These are phyloP conservation scores for Termitomyces titanicus DNA, from an alignment of 768 basidiomycete species.

Conservation along the genomic window DNA sequence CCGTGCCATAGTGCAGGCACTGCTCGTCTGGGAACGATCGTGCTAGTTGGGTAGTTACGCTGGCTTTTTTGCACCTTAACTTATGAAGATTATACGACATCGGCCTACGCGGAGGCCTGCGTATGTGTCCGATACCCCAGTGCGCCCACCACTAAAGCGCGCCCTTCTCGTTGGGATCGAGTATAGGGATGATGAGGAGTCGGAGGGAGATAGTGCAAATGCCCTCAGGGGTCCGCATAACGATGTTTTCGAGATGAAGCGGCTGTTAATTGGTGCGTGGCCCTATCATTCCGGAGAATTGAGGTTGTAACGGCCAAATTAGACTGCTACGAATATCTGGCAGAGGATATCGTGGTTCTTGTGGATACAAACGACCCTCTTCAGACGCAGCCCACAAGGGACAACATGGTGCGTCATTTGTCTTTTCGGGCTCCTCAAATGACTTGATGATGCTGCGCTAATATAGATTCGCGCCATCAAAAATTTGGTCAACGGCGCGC, in stretches of 20 bases:
- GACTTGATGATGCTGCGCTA: neutral
- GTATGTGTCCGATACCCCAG: slow-evolving; percentile 4
- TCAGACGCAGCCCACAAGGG: slow-evolving; percentile 35
- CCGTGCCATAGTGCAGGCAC: too few relatives aligned
- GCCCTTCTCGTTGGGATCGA: slow-evolving; percentile 36
- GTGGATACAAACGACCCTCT: slow-evolving; percentile 32
- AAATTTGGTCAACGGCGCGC: slow-evolving; percentile 38
- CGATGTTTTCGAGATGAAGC: neutral
- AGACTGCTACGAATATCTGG: slow-evolving; percentile 36
- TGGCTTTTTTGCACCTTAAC: neutral
- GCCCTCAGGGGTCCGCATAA: neutral
- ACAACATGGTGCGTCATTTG: slow-evolving; percentile 39
- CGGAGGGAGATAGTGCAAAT: slow-evolving; percentile 1
- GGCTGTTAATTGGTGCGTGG: slow-evolving; percentile 26
- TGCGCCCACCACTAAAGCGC: slow-evolving; percentile 19
- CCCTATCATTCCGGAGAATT: neutral
- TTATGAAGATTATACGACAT: slow-evolving; percentile 14
- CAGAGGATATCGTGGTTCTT: slow-evolving; percentile 38
- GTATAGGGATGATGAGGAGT: slow-evolving; percentile 18
- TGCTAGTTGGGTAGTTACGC: too few relatives aligned
- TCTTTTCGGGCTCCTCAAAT: neutral
- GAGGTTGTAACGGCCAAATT: neutral
- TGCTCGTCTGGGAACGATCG: too few relatives aligned
- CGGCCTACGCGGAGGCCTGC: slow-evolving; percentile 6
- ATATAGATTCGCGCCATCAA: slow-evolving; percentile 38